Conservation (phyloP, 1,284 basidiomycete genomes). For the Anthracocystis setariae region DNA sequence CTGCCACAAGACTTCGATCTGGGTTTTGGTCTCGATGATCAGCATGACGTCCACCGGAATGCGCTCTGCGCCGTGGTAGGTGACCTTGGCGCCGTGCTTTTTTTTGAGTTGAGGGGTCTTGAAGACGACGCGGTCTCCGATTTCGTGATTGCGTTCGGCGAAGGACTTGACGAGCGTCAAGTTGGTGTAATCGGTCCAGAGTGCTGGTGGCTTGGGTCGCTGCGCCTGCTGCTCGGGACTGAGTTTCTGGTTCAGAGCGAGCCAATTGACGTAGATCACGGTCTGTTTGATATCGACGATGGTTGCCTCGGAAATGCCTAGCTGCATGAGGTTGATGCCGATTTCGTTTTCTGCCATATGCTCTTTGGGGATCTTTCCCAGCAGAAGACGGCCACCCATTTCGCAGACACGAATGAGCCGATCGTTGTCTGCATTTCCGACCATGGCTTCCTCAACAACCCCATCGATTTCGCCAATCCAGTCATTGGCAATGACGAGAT, state of each 20-base stretch:
- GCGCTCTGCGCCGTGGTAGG: constrained; percentile 33
- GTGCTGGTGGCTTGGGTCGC: constrained; percentile 39
- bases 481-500: constrained; percentile 75
- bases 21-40: constrained; percentile 78
- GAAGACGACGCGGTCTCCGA: constrained; percentile 68
- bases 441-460: constrained; percentile 83
- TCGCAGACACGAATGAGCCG: constrained; percentile 31
- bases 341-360: constrained; percentile 67
- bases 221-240: constrained; percentile 43
- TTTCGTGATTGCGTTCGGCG: constrained; percentile 47
- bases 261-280: constrained; percentile 84
- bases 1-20: constrained; percentile 85
- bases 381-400: constrained; percentile 31
- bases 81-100: constrained; percentile 43
- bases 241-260: constrained; percentile 82
- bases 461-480: constrained; percentile 83
- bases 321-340: constrained; percentile 67
- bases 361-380: constrained; percentile 39
- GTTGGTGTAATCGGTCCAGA: constrained; percentile 44
- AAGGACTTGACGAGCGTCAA: constrained; percentile 47
- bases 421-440: constrained; percentile 72
- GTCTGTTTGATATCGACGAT: constrained; percentile 80
- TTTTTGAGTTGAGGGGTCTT: constrained; percentile 26
- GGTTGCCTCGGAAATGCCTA: constrained; percentile 46
- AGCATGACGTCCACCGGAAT: constrained; percentile 46